Evolutionary conservation across 2,329 filamentous ascomycete species (phyloP).

Genomic region (Boeremia exigua): DNA sequence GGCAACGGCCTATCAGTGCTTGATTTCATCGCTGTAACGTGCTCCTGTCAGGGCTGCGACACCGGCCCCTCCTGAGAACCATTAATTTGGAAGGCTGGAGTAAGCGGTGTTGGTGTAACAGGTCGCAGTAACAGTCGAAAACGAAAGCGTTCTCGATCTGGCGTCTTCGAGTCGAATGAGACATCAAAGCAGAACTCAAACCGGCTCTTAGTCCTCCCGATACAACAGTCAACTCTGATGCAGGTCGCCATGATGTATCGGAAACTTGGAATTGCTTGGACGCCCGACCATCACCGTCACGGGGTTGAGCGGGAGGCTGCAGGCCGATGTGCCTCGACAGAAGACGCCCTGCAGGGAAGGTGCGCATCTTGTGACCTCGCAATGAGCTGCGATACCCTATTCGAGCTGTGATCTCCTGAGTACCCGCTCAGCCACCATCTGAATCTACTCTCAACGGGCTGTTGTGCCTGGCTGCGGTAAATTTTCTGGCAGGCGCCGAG

Average conservation of each 20-base stretch:
- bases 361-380: constrained; percentile 41
- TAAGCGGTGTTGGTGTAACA: constrained; percentile 39
- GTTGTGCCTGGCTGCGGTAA: constrained; percentile 39
- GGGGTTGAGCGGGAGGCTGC: constrained; percentile 47
- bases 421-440: constrained; percentile 45
- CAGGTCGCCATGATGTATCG: constrained; percentile 43
- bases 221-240: constrained; percentile 38
- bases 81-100: constrained; percentile 34
- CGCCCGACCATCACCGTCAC: constrained; percentile 37
- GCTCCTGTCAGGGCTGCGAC: constrained; percentile 29
- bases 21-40: constrained; percentile 36
- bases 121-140: constrained; percentile 25
- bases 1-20: constrained; percentile 22
- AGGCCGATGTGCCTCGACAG: constrained; percentile 38
- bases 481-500: constrained; percentile 36
- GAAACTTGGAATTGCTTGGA: constrained; percentile 36
- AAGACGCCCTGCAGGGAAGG: constrained; percentile 39
- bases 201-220: constrained; percentile 39
- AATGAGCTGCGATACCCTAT: constrained; percentile 31
- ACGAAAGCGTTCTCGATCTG: constrained; percentile 7
- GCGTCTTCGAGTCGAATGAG: constrained; percentile 37
- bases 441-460: constrained; percentile 44
- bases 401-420: constrained; percentile 33
- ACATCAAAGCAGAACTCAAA: constrained; percentile 32
- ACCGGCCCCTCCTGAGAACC: constrained; percentile 29